A percentile compares a stretch with the other conserved stretches of the same genome.
Evolutionary conservation across 2,329 filamentous ascomycete species (phyloP).

Genomic region (Apiospora aurea): DNA sequence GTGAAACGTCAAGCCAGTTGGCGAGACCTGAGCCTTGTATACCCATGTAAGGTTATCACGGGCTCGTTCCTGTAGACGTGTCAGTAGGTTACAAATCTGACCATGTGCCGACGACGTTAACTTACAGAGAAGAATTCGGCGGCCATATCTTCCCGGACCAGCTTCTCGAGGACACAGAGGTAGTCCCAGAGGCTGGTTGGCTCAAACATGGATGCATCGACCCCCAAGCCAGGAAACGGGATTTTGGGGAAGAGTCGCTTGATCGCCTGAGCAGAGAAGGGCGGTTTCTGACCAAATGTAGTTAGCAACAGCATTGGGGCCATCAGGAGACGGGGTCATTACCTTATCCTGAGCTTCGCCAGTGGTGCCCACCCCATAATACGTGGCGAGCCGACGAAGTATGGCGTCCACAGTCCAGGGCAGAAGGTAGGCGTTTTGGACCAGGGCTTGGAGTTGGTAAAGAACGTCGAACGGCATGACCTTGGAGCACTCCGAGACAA

Average conservation of each 20-base stretch:
- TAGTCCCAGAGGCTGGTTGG: slow-evolving; percentile 37
- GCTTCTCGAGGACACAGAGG: slow-evolving; percentile 51
- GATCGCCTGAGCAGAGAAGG: slow-evolving; percentile 61
- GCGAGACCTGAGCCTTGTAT: slow-evolving; percentile 65
- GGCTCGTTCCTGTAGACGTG: slow-evolving; percentile 33
- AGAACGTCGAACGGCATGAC: slow-evolving; percentile 59
- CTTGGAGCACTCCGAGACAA: slow-evolving; percentile 37
- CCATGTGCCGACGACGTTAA: neutral
- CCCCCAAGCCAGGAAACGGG: slow-evolving; percentile 60
- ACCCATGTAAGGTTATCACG: slow-evolving; percentile 56
- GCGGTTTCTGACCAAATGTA: slow-evolving; percentile 33
- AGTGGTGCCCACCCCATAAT: slow-evolving; percentile 26
- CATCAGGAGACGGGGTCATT: neutral
- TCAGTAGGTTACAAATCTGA: neutral
- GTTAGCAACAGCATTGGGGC: neutral
- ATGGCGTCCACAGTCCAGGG: slow-evolving; percentile 59
- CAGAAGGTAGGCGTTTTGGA: slow-evolving; percentile 67
- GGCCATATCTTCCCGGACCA: slow-evolving; percentile 40
- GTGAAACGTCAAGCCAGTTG: slow-evolving; percentile 61
- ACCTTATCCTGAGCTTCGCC: neutral
- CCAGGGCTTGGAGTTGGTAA: slow-evolving; percentile 70
- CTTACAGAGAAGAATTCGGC: slow-evolving; percentile 35
- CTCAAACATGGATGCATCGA: slow-evolving; percentile 50
- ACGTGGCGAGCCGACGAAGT: slow-evolving; percentile 50
- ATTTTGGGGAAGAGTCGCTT: slow-evolving; percentile 60